Evolutionary conservation across 306 rosid species (phyloP).

Genomic region (Cotoneaster glaucophyllus): DNA sequence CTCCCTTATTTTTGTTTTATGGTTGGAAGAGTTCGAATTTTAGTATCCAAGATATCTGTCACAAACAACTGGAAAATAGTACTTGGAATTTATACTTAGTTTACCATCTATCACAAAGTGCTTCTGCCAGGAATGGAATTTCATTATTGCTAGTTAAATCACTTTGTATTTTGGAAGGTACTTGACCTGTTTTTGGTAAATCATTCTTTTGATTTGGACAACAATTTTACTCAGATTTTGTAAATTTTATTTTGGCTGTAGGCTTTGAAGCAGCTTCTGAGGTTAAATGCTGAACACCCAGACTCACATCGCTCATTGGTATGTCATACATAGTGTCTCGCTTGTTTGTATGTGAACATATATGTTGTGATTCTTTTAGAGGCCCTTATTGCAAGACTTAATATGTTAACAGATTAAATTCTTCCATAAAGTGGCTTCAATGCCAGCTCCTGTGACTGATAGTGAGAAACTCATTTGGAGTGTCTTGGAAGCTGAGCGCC

Average conservation of each 20-base stretch:
- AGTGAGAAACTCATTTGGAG: slow-evolving; percentile 79
- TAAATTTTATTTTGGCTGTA: slow-evolving; percentile 22
- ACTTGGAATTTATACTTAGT: background rate
- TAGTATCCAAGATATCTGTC: background rate
- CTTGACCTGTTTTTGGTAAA: no score
- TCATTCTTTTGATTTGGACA: background rate
- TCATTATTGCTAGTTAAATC: background rate
- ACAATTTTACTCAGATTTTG: background rate
- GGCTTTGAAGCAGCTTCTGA: slow-evolving; percentile 89
- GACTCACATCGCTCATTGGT: slow-evolving; percentile 93
- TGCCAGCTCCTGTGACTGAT: slow-evolving; percentile 62
- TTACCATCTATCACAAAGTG: background rate
- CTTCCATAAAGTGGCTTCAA: slow-evolving; percentile 68
- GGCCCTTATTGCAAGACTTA: slow-evolving; percentile 17
- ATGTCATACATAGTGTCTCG: slow-evolving; percentile 6
- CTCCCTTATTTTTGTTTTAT: slow-evolving; percentile 5
- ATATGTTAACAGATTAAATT: slow-evolving; percentile 65
- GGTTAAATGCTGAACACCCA: slow-evolving; percentile 89
- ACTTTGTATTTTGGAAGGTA: background rate
- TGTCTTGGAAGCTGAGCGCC: slow-evolving; percentile 85
- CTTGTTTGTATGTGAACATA: background rate
- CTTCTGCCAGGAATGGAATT: background rate
- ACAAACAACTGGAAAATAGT: background rate
- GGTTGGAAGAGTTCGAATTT: background rate
- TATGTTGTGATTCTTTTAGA: background rate